Conservation (phyloP, 306 rosid species). For the Glycyrrhiza uralensis region DNA sequence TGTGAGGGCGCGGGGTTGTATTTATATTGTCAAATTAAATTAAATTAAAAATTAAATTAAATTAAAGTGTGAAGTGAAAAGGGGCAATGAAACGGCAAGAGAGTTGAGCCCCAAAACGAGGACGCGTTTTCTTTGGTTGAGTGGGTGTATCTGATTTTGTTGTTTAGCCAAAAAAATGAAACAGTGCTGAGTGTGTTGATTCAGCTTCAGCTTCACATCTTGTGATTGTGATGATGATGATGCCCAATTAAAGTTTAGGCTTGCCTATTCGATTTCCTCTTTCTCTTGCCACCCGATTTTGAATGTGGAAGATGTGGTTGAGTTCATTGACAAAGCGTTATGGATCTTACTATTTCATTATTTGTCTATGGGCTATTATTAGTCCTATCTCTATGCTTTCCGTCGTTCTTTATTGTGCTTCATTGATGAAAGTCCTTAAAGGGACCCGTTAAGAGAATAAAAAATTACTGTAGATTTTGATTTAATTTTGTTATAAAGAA, state of each 20-base stretch:
- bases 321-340: not conserved
- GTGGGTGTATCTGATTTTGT: slow-evolving; percentile 32
- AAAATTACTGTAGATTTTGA: no score
- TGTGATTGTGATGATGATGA: not conserved
- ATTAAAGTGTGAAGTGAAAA: not conserved
- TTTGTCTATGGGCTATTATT: not conserved
- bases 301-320: not conserved
- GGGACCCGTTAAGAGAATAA: not conserved
- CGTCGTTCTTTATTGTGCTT: not conserved
- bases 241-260: not conserved
- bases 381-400: not conserved
- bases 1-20: not conserved
- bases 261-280: slow-evolving; percentile 1
- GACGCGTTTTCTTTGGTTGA: slow-evolving; percentile 52
- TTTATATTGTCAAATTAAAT: slow-evolving; percentile 30
- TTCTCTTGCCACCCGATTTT: slow-evolving; percentile 20
- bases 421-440: not conserved
- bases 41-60: no score
- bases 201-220: slow-evolving; percentile 11
- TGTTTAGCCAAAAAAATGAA: not conserved
- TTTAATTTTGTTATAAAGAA: no score
- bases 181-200: not conserved
- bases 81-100: not conserved
- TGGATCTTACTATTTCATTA: not conserved
- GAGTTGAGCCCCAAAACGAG: not conserved